Base-by-base conservation (phyloP, 805 yeast species). In the Nadsonia fulvescens region DNA sequence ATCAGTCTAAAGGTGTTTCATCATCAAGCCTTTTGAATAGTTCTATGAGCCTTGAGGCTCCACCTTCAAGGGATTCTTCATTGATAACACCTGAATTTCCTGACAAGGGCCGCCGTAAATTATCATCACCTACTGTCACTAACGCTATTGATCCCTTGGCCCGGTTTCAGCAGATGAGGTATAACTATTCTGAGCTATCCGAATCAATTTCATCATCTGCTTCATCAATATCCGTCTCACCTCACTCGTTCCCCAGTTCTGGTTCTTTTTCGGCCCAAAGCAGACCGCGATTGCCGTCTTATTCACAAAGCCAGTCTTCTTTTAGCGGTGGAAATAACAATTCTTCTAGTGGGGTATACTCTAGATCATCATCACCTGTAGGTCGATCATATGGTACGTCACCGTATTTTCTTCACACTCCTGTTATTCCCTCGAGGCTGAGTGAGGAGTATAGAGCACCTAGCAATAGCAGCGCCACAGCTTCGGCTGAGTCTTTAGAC, bases 401-500 rank as follows among this genome's bases (percentile, higher is more conserved):
- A n/a, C n/a, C n/a, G n/a, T n/a, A n/a, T n/a, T n/a, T n/a, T 30
- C 14, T 43, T 21, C 46, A 49, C 30, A 36, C 43, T 4, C 54
- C 54, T 3, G 37, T 44, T n/a, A 35, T 43, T 21, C 53, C 55
- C 10, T 49, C 55, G 6, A 39, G 55, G 9, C 35, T 50, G 15
- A 43, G 47, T 24, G 52, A 47, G 26, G 51, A 47, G 15, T 33
- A 42, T 11, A 35, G 37, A n/a, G n/a, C n/a, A n/a, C n/a, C n/a
- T n/a, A n/a, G n/a, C n/a, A n/a, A n/a, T n/a, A n/a, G n/a, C n/a
- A n/a, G n/a, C n/a, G n/a, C n/a, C n/a, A n/a, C n/a, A n/a, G n/a
- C n/a, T n/a, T n/a, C n/a, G n/a, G n/a, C n/a, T n/a, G n/a, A n/a
- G n/a, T n/a, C n/a, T n/a, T n/a, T n/a, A n/a, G n/a, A n/a, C n/a